Evolutionary conservation across 1,284 basidiomycete species (phyloP), one percentile per base, ranked within the genome.

Genomic region (Fomitopsis pinicola): DNA sequence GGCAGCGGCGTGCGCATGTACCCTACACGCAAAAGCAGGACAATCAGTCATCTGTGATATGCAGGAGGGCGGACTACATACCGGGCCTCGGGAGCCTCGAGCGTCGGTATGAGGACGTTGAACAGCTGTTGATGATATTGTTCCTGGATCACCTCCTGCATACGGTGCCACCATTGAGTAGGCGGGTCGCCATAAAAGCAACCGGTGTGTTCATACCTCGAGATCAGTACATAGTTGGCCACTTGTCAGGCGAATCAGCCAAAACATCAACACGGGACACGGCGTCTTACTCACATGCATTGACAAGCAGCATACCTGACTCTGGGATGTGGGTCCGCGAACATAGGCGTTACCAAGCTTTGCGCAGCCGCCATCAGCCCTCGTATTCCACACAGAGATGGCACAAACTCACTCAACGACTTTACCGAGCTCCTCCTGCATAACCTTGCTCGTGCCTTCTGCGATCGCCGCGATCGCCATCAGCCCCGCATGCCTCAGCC

Each of bases 261-360:
- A 33, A 33, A 5, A 33, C 8, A 33, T 33, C 30, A 5, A 33
- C 8, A 33, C 30, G 30, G 30, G 30, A 8, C 30, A 33, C 30
- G 30, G 30, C 4, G 30, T 8, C 4, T 8, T 33, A 33, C 86
- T 71, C 78, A 92, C 90, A 95, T 80, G 80, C 92, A 94, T 75
- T 94, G 92, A 73, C 92, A 91, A 45, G 94, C 91, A 1, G 91
- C 92, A 70, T 88, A 90, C 33, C 92, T 81, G 1, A 95, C 92
- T 2, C 93, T 80, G 0, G 92, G 91, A 76, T 95, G 88, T 0
- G 85, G 71, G 71, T 95, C 93, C 52, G 77, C 76, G 68, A 93
- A 92, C 78, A 88, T 84, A 0, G 91, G 89, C 0, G 82, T 82
- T 26, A 95, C 87, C 14, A 94, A 79, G 28, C 88, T 91, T 63